Evolutionary conservation across 2,329 filamentous ascomycete genomes (phyloP).

Genomic region (Diaporthe caulivora): DNA sequence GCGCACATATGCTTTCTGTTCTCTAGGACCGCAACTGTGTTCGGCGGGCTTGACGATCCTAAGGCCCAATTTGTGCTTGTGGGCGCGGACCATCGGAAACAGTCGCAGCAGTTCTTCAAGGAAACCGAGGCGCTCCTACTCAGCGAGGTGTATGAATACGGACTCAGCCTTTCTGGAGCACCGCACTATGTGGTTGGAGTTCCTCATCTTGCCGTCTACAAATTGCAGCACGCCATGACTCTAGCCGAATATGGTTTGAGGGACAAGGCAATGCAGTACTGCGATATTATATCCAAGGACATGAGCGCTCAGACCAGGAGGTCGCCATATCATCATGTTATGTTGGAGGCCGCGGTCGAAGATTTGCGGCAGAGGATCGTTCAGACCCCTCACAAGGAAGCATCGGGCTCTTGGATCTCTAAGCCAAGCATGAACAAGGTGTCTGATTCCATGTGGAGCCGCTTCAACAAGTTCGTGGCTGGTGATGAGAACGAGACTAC

Average conservation of each 20-base stretch:
- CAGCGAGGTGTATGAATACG: slow-evolving; percentile 97
- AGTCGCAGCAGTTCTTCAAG: slow-evolving; percentile 78
- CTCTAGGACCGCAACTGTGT: slow-evolving; percentile 76
- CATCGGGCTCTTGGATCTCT: slow-evolving; percentile 88
- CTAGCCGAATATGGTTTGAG: slow-evolving; percentile 87
- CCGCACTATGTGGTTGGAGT: slow-evolving; percentile 68
- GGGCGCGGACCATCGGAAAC: slow-evolving; percentile 83
- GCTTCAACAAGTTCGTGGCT: slow-evolving; percentile 96
- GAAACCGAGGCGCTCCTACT: slow-evolving; percentile 90
- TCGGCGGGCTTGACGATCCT: slow-evolving; percentile 87
- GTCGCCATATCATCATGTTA: slow-evolving; percentile 86
- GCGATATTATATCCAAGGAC: slow-evolving; percentile 81
- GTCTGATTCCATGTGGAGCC: slow-evolving; percentile 88
- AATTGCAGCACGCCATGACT: slow-evolving; percentile 86
- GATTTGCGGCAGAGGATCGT: slow-evolving; percentile 87
- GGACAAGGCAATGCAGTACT: slow-evolving; percentile 90
- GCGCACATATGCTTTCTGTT: slow-evolving; percentile 96
- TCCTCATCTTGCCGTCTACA: slow-evolving; percentile 91
- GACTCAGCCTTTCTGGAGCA: slow-evolving; percentile 76
- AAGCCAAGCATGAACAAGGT: slow-evolving; percentile 98
- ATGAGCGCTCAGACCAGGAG: slow-evolving; percentile 85
- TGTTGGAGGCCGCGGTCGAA: slow-evolving; percentile 81
- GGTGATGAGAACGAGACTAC: slow-evolving; percentile 84
- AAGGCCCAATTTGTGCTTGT: slow-evolving; percentile 84
- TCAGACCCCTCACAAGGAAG: slow-evolving; percentile 82